These are phyloP conservation scores for Salix purpurea DNA, from an alignment of 345 rosid species.

Conservation along the genomic window DNA sequence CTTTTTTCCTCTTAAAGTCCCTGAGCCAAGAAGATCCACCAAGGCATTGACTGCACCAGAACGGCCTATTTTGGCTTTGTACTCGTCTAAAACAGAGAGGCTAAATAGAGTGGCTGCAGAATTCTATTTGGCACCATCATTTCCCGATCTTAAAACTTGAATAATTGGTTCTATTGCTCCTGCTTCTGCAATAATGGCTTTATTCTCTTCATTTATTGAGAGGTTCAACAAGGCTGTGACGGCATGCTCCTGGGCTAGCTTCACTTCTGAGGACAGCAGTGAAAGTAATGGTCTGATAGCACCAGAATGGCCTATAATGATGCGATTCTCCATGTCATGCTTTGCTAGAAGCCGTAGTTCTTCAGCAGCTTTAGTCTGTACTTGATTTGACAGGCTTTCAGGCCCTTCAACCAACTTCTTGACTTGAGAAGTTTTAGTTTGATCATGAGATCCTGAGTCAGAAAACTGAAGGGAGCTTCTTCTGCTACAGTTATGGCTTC, in stretches of 20 bases:
- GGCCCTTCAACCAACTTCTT: constrained; percentile 60
- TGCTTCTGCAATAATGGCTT: constrained; percentile 62
- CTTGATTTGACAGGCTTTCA: constrained; percentile 45
- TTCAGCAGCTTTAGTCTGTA: constrained; percentile 65
- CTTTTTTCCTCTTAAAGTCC: constrained; percentile 84
- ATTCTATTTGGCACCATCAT: constrained; percentile 78
- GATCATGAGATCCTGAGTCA: constrained; percentile 40
- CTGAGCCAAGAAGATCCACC: constrained; percentile 72
- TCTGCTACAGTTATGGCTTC: constrained; percentile 19
- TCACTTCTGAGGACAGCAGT: constrained; percentile 59
- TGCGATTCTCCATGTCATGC: constrained; percentile 64
- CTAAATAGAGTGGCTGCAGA: constrained; percentile 86
- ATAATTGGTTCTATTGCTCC: constrained; percentile 77
- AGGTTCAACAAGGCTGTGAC: constrained; percentile 85
- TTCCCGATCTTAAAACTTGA: constrained; percentile 72
- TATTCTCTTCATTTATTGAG: constrained; percentile 74
- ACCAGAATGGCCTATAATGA: constrained; percentile 55
- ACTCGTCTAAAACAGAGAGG: constrained; percentile 68
- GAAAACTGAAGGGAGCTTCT: constrained; percentile 28
- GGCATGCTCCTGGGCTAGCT: constrained; percentile 78
- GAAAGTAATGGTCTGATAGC: constrained; percentile 65
- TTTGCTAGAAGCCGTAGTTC: constrained; percentile 79
- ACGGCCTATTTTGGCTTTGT: constrained; percentile 74
- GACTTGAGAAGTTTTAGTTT: constrained; percentile 44
- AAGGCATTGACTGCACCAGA: constrained; percentile 75